Percentiles rank a stretch among this genome's conserved stretches.
phyloP scores from a whole-genome alignment of 2,329 filamentous ascomycete species.

The Cladosporium cucumerinum region DNA sequence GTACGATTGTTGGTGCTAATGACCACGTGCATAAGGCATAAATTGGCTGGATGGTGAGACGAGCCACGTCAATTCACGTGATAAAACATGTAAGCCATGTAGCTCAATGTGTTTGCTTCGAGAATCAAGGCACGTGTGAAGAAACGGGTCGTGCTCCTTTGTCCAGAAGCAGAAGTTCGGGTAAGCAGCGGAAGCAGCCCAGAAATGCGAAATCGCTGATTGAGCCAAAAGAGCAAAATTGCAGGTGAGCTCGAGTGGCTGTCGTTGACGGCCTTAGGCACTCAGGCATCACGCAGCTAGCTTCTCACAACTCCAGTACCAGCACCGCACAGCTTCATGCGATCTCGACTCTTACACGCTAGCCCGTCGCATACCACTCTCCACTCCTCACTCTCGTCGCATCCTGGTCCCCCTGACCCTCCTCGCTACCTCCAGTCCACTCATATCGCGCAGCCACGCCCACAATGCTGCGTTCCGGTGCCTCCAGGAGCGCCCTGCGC shows the following conservation, averaged over 20 bases:
- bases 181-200: not conserved
- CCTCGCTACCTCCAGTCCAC: constrained; percentile 10
- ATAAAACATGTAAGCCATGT: not conserved
- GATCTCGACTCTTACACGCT: constrained; percentile 8
- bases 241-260: not conserved
- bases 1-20: not conserved
- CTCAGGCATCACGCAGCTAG: not conserved
- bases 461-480: constrained; percentile 45
- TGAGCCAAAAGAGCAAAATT: not conserved
- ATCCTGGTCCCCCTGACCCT: constrained; percentile 7
- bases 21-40: not conserved
- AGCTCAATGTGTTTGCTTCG: not conserved
- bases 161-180: not conserved
- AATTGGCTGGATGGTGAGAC: not conserved
- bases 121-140: not conserved
- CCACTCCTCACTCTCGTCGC: constrained; percentile 5
- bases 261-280: not conserved
- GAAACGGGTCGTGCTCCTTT: not conserved
- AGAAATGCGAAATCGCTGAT: not conserved
- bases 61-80: not conserved
- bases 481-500: constrained; percentile 41
- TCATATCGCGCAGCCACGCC: not conserved
- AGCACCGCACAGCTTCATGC: not conserved
- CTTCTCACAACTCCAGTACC: not conserved
- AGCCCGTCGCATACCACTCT: constrained; percentile 4